Percentiles rank a stretch among this genome's conserved stretches.
Conservation (phyloP, 257 asterid species). For the Cordia subcordata region DNA sequence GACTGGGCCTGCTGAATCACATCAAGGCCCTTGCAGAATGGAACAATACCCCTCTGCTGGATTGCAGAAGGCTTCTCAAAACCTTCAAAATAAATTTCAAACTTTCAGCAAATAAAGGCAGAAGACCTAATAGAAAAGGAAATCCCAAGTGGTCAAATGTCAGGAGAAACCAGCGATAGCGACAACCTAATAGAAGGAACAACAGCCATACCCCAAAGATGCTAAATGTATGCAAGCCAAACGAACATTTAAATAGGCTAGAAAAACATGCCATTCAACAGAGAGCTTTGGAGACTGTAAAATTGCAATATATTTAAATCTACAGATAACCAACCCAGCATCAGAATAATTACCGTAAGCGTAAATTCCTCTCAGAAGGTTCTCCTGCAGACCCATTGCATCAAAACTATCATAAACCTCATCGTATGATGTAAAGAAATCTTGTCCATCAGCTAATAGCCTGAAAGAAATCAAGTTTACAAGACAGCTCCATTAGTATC, state of each 20-base stretch:
- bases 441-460: slow-evolving; percentile 25
- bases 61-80: slow-evolving; percentile 93
- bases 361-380: slow-evolving; percentile 36
- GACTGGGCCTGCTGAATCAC: slow-evolving; percentile 90
- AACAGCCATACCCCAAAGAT: too few relatives aligned
- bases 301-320: too few relatives aligned
- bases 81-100: slow-evolving; percentile 30
- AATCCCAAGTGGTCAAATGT: not conserved
- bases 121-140: too few relatives aligned
- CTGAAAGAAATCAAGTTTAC: slow-evolving; percentile 11
- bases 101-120: too few relatives aligned
- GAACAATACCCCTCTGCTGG: slow-evolving; percentile 89
- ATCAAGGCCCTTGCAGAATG: slow-evolving; percentile 75
- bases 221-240: not conserved
- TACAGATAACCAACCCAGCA: too few relatives aligned
- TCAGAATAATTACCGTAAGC: slow-evolving; percentile 24
- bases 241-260: too few relatives aligned
- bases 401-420: slow-evolving; percentile 37
- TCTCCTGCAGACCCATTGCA: slow-evolving; percentile 33
- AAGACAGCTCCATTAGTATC: too few relatives aligned
- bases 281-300: too few relatives aligned
- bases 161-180: too few relatives aligned
- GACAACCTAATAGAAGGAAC: too few relatives aligned
- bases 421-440: slow-evolving; percentile 34
- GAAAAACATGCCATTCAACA: too few relatives aligned